Percentiles rank a stretch among this genome's conserved stretches.
Evolutionary conservation across 2,329 filamentous ascomycete species (phyloP).

Genomic region (Pseudogymnoascus sp.): DNA sequence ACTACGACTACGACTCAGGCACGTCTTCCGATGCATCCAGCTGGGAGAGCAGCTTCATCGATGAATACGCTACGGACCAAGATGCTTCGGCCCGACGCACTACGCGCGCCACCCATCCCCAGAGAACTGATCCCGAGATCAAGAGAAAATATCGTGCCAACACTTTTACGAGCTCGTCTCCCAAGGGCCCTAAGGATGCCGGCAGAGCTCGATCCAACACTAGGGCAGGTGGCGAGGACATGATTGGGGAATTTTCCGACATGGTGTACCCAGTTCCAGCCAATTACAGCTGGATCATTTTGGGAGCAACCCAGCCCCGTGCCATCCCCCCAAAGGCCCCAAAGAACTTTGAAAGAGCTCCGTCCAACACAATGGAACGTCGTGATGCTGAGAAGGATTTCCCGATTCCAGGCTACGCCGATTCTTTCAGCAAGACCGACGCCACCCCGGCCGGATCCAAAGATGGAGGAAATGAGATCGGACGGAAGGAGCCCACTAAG

Average conservation of each 20-base stretch:
- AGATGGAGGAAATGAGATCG: background rate
- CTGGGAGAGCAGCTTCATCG: background rate
- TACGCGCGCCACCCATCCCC: background rate
- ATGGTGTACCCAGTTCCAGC: background rate
- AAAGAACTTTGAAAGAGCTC: background rate
- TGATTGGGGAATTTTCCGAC: conserved; percentile 1
- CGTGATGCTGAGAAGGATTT: background rate
- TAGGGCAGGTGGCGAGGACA: background rate
- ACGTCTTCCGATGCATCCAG: background rate
- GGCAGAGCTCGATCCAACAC: conserved; percentile 2
- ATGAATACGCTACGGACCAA: background rate
- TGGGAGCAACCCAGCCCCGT: no score
- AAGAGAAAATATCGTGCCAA: background rate
- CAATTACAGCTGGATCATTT: conserved; percentile 15
- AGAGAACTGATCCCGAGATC: background rate
- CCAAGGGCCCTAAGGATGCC: background rate
- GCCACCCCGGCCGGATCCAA: conserved; percentile 15
- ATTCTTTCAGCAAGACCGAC: background rate
- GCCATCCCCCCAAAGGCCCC: background rate
- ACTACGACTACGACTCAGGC: background rate
- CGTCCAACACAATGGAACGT: background rate
- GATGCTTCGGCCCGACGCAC: background rate
- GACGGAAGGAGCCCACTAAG: conserved; percentile 34
- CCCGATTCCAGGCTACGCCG: background rate
- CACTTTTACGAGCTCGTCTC: background rate